Percentiles rank a stretch among this genome's conserved stretches.
These are phyloP conservation scores for Aspergillus hancockii DNA, from an alignment of 495 filamentous ascomycete genomes.

Conservation along the genomic window DNA sequence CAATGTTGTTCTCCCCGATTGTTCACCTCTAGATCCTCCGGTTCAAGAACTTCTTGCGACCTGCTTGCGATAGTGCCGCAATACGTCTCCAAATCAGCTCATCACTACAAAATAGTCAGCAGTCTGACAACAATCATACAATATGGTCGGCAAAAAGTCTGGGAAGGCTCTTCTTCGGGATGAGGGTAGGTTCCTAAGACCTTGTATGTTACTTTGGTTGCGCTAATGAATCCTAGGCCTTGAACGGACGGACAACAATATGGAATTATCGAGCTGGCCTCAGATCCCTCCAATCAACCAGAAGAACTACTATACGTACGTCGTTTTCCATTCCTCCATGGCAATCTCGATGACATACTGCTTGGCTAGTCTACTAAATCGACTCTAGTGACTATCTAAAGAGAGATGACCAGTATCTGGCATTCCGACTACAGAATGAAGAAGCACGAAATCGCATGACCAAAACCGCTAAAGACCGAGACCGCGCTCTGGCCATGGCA, in stretches of 20 bases:
- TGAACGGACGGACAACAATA: slow-evolving; percentile 94
- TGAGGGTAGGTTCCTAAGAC: slow-evolving; percentile 49
- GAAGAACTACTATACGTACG: slow-evolving; percentile 99
- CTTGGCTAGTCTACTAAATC: neutral
- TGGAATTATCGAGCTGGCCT: slow-evolving; percentile 93
- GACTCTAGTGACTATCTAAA: slow-evolving; percentile 85
- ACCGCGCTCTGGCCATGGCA: slow-evolving; percentile 76
- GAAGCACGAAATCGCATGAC: slow-evolving; percentile 76
- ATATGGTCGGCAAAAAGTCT: slow-evolving; percentile 66
- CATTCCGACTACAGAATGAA: slow-evolving; percentile 82
- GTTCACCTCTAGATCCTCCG: neutral
- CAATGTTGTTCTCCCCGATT: neutral
- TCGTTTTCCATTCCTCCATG: slow-evolving; percentile 9
- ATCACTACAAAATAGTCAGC: neutral
- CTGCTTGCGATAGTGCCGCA: neutral
- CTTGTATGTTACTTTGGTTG: neutral
- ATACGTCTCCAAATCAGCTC: neutral
- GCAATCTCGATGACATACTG: neutral
- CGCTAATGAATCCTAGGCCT: slow-evolving; percentile 60
- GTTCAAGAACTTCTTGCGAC: neutral
- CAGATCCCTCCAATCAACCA: slow-evolving; percentile 92
- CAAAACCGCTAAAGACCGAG: slow-evolving; percentile 79
- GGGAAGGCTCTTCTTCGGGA: slow-evolving; percentile 64
- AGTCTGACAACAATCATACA: slow-evolving; percentile 16
- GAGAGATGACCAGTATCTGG: slow-evolving; percentile 92